Evolutionary conservation across 257 asterid species (phyloP).

Genomic region (Rubia yunnanensis): DNA sequence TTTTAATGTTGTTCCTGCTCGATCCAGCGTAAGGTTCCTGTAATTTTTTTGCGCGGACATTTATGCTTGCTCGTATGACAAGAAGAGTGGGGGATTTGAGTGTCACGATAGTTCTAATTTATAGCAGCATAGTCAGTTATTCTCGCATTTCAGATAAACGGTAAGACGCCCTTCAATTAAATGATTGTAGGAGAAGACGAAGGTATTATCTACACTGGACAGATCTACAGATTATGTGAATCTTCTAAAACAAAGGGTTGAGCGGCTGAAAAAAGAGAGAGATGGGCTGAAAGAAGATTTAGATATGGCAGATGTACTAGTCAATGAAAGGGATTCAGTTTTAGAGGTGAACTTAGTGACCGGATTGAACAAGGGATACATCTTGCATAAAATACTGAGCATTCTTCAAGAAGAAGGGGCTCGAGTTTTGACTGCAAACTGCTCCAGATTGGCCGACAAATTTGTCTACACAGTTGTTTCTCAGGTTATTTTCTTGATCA

Average conservation of each 20-base stretch:
- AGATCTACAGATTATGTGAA: conserved; percentile 4
- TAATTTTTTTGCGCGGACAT: too few relatives aligned
- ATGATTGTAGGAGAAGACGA: conserved; percentile 5
- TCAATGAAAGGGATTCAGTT: conserved; percentile 11
- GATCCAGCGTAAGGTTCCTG: too few relatives aligned
- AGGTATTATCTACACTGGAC: conserved; percentile 2
- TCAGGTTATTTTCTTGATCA: conserved; percentile 8
- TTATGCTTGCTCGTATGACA: too few relatives aligned
- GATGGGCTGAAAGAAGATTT: neutral
- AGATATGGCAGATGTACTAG: neutral
- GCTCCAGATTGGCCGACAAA: neutral
- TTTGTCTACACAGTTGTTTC: conserved; percentile 1
- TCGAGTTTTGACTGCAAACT: conserved; percentile 1
- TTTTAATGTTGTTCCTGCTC: too few relatives aligned
- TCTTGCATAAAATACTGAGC: neutral
- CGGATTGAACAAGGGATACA: conserved; percentile 1
- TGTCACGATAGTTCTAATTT: too few relatives aligned
- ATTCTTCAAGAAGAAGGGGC: conserved; percentile 18
- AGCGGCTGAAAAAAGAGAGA: conserved; percentile 5
- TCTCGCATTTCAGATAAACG: too few relatives aligned
- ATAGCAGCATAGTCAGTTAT: too few relatives aligned
- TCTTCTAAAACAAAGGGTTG: conserved; percentile 4
- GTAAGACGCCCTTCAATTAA: too few relatives aligned
- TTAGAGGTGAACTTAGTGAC: conserved; percentile 9
- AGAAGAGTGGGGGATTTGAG: too few relatives aligned